These are phyloP conservation scores for Ophiostoma piceae DNA, from an alignment of 2,329 filamentous ascomycete species.

Conservation along the genomic window DNA sequence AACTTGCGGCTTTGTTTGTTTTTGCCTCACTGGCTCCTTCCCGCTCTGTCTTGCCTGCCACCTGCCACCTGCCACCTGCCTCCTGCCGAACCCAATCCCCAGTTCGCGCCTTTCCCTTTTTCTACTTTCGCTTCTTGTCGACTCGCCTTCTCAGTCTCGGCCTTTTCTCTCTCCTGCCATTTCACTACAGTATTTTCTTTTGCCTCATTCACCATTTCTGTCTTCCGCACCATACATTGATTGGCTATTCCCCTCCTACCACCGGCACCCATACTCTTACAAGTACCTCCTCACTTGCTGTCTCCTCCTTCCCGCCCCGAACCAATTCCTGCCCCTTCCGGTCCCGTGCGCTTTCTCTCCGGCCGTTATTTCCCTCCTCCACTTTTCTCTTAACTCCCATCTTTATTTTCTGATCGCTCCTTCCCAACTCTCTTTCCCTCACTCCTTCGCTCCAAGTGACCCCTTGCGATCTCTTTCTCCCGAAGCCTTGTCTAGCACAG, in stretches of 20 bases:
- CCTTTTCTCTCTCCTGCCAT: neutral
- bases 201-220: neutral
- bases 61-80: no score
- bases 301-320: slow-evolving; percentile 5
- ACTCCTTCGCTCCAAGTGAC: neutral
- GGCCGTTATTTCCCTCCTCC: slow-evolving; percentile 16
- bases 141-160: slow-evolving; percentile 4
- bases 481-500: neutral
- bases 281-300: neutral
- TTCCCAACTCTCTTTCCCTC: neutral
- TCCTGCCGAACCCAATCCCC: neutral
- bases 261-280: neutral
- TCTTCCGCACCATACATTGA: neutral
- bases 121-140: slow-evolving; percentile 12
- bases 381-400: neutral
- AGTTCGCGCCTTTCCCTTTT: slow-evolving; percentile 6
- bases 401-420: neutral
- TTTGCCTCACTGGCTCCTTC: neutral
- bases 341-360: slow-evolving; percentile 1
- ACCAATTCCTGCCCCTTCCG: slow-evolving; percentile 2
- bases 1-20: neutral
- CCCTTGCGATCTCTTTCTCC: neutral
- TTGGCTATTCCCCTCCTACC: neutral
- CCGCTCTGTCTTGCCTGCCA: neutral
- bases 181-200: neutral